Evolutionary conservation across 2,329 filamentous ascomycete species (phyloP).

Genomic region (Zymoseptoria pseudotritici): DNA sequence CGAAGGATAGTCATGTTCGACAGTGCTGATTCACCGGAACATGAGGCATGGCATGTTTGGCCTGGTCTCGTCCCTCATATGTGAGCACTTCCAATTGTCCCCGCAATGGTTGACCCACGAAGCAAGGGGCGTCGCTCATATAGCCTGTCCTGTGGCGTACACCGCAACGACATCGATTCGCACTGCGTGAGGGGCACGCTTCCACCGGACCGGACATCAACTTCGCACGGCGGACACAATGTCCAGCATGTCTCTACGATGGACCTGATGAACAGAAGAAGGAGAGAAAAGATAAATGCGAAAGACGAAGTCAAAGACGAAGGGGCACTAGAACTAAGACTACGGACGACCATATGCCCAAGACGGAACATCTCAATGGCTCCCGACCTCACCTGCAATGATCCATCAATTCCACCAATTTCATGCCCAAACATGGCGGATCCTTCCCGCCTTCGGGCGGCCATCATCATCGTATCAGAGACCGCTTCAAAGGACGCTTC

Average conservation of each 20-base stretch:
- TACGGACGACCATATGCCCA: neutral
- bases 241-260: neutral
- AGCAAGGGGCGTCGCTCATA: neutral
- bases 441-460: conserved; percentile 53
- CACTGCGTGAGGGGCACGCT: neutral
- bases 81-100: no score
- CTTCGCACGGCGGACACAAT: neutral
- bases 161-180: no score
- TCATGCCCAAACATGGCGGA: conserved; percentile 2
- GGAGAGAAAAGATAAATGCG: neutral
- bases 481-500: conserved; percentile 75
- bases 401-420: neutral
- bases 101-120: neutral
- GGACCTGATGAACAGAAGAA: neutral
- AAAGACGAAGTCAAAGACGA: neutral
- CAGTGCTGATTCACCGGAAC: no score
- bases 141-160: no score
- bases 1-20: no score
- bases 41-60: no score
- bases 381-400: neutral
- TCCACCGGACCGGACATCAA: neutral
- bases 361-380: neutral
- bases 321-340: no score
- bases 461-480: conserved; percentile 82
- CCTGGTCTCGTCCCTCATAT: no score